phyloP scores from a whole-genome alignment of 1,139 yeast species.

The Yamadazyma diospyri region DNA sequence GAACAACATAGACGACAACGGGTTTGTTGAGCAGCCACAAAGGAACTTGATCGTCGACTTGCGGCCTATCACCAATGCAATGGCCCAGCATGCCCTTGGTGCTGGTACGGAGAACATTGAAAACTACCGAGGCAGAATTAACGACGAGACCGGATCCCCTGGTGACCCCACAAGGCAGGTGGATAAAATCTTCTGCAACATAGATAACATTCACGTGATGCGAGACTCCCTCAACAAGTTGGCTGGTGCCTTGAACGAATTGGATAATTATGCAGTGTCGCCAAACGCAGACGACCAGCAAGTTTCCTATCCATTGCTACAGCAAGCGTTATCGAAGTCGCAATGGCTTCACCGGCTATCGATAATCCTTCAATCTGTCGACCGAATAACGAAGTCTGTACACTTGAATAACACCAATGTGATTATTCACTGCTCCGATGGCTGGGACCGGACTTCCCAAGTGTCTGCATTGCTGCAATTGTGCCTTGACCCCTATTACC shows the following conservation, averaged over 20 bases:
- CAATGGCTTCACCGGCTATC: conserved; percentile 79
- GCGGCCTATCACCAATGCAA: conserved; percentile 88
- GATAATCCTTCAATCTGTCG: conserved; percentile 71
- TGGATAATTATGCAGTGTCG: conserved; percentile 50
- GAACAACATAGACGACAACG: conserved; percentile 12
- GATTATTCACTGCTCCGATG: conserved; percentile 91
- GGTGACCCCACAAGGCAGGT: conserved; percentile 21
- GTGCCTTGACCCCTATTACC: conserved; percentile 84
- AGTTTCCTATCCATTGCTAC: conserved; percentile 27
- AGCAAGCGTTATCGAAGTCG: conserved; percentile 54
- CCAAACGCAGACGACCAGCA: conserved; percentile 14
- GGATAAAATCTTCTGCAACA: conserved; percentile 75
- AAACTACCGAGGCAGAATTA: conserved; percentile 50
- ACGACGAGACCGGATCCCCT: conserved; percentile 4
- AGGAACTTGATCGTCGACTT: conserved; percentile 83
- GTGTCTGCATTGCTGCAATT: conserved; percentile 79
- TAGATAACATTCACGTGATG: conserved; percentile 94
- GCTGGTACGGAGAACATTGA: conserved; percentile 96
- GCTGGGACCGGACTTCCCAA: conserved; percentile 97
- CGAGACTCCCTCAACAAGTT: conserved; percentile 74
- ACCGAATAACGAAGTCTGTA: conserved; percentile 72
- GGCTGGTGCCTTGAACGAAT: conserved; percentile 59
- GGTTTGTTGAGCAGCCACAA: conserved; percentile 38
- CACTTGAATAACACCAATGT: conserved; percentile 81
- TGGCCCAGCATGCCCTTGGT: conserved; percentile 95